Evolutionary conservation across 2,329 filamentous ascomycete genomes (phyloP).

Genomic region (Cladophialophora carrionii): DNA sequence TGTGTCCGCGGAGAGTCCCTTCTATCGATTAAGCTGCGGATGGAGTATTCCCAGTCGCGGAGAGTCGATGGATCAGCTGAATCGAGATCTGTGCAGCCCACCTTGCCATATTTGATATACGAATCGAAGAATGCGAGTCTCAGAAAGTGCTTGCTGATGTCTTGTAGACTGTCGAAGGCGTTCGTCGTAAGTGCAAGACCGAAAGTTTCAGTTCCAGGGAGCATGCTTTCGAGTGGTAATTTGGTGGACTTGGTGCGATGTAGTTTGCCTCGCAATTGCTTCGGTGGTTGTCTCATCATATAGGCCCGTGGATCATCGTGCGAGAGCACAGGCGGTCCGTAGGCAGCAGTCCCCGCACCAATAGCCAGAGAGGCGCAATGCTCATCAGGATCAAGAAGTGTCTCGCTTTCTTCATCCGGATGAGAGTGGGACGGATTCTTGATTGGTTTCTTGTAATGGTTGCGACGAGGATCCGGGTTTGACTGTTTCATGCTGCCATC

Average conservation of each 20-base stretch:
- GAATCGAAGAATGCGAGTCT: constrained; percentile 1
- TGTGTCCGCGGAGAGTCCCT: neutral
- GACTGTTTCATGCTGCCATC: neutral
- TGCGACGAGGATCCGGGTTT: constrained; percentile 38
- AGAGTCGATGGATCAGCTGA: neutral
- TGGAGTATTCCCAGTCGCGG: neutral
- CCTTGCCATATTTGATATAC: constrained; percentile 3
- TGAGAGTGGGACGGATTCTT: constrained; percentile 30
- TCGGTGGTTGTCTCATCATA: constrained; percentile 39
- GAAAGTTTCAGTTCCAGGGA: constrained; percentile 14
- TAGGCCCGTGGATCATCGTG: constrained; percentile 40
- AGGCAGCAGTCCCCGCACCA: constrained; percentile 20
- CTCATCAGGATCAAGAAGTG: neutral
- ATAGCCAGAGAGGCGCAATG: neutral
- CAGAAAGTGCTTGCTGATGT: neutral
- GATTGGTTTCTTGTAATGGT: constrained; percentile 42
- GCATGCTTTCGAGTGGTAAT: constrained; percentile 31
- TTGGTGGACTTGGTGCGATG: constrained; percentile 31
- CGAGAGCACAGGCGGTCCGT: constrained; percentile 28
- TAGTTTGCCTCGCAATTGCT: constrained; percentile 8
- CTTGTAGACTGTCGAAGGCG: constrained; percentile 6
- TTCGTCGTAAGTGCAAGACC: constrained; percentile 7
- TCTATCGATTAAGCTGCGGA: constrained; percentile 10
- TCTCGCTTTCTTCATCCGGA: neutral
- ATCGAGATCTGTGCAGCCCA: constrained; percentile 6